Evolutionary conservation across 2,329 filamentous ascomycete species (phyloP), one percentile per base, ranked within the genome.

Genomic region (Diaporthe eres): DNA sequence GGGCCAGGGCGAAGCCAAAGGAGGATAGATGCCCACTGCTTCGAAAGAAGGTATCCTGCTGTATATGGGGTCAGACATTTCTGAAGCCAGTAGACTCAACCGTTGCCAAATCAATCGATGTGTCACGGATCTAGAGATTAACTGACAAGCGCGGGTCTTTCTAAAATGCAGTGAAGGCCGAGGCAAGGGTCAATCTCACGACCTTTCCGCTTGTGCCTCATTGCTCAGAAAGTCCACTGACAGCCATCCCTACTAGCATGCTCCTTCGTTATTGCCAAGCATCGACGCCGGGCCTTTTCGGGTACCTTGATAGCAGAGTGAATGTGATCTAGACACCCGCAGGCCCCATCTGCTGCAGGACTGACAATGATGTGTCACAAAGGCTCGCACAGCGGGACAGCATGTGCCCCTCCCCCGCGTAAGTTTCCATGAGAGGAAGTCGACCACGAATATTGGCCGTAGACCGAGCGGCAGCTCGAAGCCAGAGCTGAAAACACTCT

Each of bases 181-280:
- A 68, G 31, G 39, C 61, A 49, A 49, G 17, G 17, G n/a, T 42
- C 12, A 22, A 70, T 31, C 65, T 53, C 47, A 17, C 34, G 28
- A 42, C 15, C 34, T 70, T 55, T 55, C n/a, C 34, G 49, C 31
- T n/a, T 55, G 19, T 39, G 31, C 34, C 49, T 42, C 49, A 25
- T 42, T 39, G 65, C 34, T 51, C 34, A 53, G 15, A 31, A 42
- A 55, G 42, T 22, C 13, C 34, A 53, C 34, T 55, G 25, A 39
- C 6, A 55, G 49, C 31, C 31, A 70, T 70, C 47, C 65, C 65
- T 70, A 70, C 65, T 55, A 70, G 65, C 10, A 53, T 70, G 34
- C 37, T 70, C 34, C 65, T 70, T 70, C 49, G 17, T 42, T 39
- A 17, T 42, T 39, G 65, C 65, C 65, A 70, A 70, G 65, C 31